Conservation (phyloP, 331 rosid species). For the Pyracantha coccinea region DNA sequence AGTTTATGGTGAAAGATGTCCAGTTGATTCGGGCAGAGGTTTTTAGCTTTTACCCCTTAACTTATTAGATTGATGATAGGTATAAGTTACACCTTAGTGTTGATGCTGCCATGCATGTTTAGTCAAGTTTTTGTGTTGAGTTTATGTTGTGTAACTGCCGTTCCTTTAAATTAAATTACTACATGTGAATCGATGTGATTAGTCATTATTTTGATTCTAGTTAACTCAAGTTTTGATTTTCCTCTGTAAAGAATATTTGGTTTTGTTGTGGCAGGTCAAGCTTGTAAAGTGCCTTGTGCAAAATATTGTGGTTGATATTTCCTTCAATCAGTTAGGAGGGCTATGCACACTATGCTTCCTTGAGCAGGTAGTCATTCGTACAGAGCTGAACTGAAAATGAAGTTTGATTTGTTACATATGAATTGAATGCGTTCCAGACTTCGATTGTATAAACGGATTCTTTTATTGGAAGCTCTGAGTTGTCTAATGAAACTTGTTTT, state of each 20-base stretch:
- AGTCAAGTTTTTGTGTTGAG: too few relatives aligned
- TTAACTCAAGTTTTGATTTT: not conserved
- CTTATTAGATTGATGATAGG: too few relatives aligned
- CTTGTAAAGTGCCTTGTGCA: conserved; percentile 89
- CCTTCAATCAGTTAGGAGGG: conserved; percentile 96
- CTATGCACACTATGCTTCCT: conserved; percentile 89
- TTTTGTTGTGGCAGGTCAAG: conserved; percentile 67
- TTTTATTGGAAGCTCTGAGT: not conserved
- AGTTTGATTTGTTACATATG: not conserved
- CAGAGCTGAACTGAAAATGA: not conserved
- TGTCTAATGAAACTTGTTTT: not conserved
- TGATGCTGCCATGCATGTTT: too few relatives aligned
- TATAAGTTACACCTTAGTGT: too few relatives aligned
- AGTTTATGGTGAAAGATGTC: too few relatives aligned
- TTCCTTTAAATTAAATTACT: not conserved
- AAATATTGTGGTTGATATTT: conserved; percentile 85
- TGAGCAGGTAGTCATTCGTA: conserved; percentile 58
- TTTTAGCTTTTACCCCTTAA: too few relatives aligned
- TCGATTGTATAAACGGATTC: not conserved
- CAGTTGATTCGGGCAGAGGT: too few relatives aligned
- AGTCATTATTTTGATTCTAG: not conserved
- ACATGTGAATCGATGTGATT: not conserved
- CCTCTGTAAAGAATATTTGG: not conserved
- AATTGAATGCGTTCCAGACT: not conserved
- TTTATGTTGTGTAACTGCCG: not conserved